phyloP scores from a whole-genome alignment of 2,329 filamentous ascomycete species.

The Alternaria ethzedia region DNA sequence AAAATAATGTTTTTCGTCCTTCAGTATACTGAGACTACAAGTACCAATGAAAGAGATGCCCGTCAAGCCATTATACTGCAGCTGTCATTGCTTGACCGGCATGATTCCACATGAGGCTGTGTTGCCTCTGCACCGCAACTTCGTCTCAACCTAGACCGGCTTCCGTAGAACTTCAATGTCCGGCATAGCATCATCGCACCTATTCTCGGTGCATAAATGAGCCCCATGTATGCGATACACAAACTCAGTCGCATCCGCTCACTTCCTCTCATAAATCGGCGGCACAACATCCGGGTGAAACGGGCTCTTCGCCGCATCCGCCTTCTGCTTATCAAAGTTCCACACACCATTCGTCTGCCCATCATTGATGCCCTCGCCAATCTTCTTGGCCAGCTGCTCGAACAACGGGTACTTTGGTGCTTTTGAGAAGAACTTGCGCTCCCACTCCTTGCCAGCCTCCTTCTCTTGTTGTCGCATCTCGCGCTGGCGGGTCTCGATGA shows the following conservation, averaged over 20 bases:
- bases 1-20: no score
- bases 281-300: conserved; percentile 37
- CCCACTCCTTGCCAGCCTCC: conserved; percentile 77
- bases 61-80: background rate
- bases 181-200: no score
- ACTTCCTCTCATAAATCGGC: conserved; percentile 33
- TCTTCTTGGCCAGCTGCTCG: conserved; percentile 55
- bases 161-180: no score
- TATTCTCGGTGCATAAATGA: no score
- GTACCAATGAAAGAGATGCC: background rate
- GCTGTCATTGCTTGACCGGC: background rate
- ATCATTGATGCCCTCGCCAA: conserved; percentile 61
- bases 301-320: conserved; percentile 34
- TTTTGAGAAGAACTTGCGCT: conserved; percentile 78
- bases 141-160: background rate
- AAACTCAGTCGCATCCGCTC: background rate
- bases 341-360: conserved; percentile 74
- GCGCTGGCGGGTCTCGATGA: conserved; percentile 89
- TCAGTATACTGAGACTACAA: background rate
- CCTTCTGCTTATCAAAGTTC: conserved; percentile 67
- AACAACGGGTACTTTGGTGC: conserved; percentile 50
- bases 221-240: background rate
- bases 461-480: conserved; percentile 76
- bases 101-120: background rate
- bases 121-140: background rate